Conservation (phyloP, 192 early-diverging fungal genomes). For the Lunasporangiospora selenospora region DNA sequence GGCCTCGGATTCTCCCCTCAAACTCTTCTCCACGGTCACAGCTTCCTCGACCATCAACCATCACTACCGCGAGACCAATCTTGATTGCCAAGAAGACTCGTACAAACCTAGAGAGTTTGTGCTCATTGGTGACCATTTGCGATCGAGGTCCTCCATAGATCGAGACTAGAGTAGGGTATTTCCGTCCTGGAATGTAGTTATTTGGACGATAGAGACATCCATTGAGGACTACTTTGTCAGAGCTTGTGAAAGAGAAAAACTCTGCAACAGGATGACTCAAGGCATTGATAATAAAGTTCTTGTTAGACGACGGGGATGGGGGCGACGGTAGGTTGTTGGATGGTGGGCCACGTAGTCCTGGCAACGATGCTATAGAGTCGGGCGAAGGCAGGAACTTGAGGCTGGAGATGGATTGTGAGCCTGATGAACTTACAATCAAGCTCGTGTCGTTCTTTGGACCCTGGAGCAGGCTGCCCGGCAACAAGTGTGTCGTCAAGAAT, state of each 20-base stretch:
- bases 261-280: constrained; percentile 49
- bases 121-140: constrained; percentile 78
- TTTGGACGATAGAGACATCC: constrained; percentile 66
- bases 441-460: constrained; percentile 16
- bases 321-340: too few relatives aligned
- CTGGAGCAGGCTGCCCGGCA: constrained; percentile 12
- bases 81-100: constrained; percentile 63
- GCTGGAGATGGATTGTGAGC: too few relatives aligned
- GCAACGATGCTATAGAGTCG: too few relatives aligned
- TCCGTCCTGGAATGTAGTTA: constrained; percentile 51
- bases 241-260: constrained; percentile 60
- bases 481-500: constrained; percentile 28
- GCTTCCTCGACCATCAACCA: constrained; percentile 74
- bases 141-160: constrained; percentile 80
- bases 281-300: constrained; percentile 12
- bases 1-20: constrained; percentile 65
- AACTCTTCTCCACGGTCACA: constrained; percentile 67
- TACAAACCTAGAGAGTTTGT: constrained; percentile 65
- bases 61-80: constrained; percentile 62
- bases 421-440: constrained; percentile 12
- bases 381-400: too few relatives aligned
- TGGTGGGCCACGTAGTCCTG: too few relatives aligned
- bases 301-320: constrained; percentile 1
- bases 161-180: constrained; percentile 67
- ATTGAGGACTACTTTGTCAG: constrained; percentile 56